Evolutionary conservation across 2,329 filamentous ascomycete species (phyloP), one percentile per base, ranked within the genome.

Genomic region (Fusarium kyushuense): DNA sequence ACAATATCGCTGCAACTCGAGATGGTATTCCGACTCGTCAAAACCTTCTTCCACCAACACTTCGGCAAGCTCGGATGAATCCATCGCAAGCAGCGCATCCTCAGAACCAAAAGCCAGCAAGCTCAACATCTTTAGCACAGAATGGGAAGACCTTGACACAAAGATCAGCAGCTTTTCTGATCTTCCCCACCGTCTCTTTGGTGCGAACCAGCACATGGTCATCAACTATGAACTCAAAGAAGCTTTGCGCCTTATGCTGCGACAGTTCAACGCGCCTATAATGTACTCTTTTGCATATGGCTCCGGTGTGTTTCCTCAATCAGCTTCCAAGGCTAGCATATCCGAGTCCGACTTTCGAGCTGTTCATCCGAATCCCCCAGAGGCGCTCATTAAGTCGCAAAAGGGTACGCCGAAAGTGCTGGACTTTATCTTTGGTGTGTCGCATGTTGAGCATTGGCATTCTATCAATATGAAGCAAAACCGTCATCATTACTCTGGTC

Each of bases 221-320:
- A 96, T 98, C 76, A 96, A 98, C 76, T 90, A 93, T 76, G 94
- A 98, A 77, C 96, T 98, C 79, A 97, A 97, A 76, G 92, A 97
- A 79, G 91, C 91, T 14, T 81, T 99, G 74, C 89, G 94, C 54
- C 89, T 94, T 73, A 92, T 98, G 68, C 83, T 97, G 23, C 96
- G 94, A 87, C 89, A 96, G 74, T 98, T 99, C 79, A 87, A 90
- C 52, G 95, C 96, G 1, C 95, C 96, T 0, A 97, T 99, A 70
- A 89, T 94, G 57, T 98, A 98, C 82, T 95, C 94, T 16, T 97
- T 99, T 78, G 96, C 96, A 3, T 99, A 99, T 76, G 96, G 96
- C 23, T 98, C 95, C 8, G 96, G 96, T 6, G 96, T 99, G 12
- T 99, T 99, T 75, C 90, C 94, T 0, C 96, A 99, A 77, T 76